Percentiles rank a stretch among this genome's conserved stretches.
phyloP scores from a whole-genome alignment of 176 grass and related monocot genomes.

The Eragrostis nindensis region DNA sequence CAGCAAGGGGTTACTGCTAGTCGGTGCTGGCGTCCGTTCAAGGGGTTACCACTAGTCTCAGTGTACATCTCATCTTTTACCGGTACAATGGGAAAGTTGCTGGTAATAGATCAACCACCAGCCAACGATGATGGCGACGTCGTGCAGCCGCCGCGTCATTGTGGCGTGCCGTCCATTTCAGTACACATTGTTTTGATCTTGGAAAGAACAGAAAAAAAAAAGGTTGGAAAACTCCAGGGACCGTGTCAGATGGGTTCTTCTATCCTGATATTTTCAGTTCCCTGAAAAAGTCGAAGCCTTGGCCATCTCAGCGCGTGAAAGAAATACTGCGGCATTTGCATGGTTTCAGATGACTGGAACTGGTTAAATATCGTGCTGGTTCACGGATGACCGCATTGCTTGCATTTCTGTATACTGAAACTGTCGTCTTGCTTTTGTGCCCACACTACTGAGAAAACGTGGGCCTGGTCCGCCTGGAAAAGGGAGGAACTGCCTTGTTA shows the following conservation, averaged over 20 bases:
- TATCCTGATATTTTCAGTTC: constrained; percentile 4
- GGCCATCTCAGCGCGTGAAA: background rate
- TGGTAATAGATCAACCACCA: constrained; percentile 33
- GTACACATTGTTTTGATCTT: background rate
- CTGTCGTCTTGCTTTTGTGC: background rate
- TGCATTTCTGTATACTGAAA: background rate
- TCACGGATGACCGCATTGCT: background rate
- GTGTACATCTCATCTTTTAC: background rate
- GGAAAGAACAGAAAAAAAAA: constrained; percentile 19
- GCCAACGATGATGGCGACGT: constrained; percentile 6
- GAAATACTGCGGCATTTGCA: background rate
- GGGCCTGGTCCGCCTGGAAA: background rate
- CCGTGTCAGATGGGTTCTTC: background rate
- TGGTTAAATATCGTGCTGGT: background rate
- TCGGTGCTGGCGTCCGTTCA: background rate
- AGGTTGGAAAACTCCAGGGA: background rate
- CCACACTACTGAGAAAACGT: background rate
- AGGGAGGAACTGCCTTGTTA: too few species aligned
- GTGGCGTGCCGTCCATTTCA: constrained; percentile 44
- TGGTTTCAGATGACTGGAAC: constrained; percentile 13
- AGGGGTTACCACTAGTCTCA: background rate
- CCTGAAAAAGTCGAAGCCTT: background rate
- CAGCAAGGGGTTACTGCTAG: background rate
- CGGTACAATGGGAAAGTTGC: background rate
- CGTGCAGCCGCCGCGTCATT: background rate